These are phyloP conservation scores for Talaromyces sp. DNA, from an alignment of 2,329 filamentous ascomycete genomes.

Conservation along the genomic window DNA sequence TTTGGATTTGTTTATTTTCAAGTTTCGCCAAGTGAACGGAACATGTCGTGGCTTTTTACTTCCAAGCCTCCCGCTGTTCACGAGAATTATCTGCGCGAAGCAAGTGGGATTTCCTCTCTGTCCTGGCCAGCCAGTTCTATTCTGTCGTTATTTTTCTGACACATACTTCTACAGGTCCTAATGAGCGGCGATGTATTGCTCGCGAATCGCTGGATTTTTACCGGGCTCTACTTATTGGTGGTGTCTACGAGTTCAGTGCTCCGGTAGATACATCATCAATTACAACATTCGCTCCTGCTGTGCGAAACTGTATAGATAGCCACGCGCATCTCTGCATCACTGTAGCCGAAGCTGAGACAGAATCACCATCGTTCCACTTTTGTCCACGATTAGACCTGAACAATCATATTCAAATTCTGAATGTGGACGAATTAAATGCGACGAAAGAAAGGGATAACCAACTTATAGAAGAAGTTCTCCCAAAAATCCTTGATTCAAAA, in stretches of 20 bases:
- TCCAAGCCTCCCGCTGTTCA: not conserved
- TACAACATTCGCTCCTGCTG: not conserved
- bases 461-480: not conserved
- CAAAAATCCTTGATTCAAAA: not conserved
- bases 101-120: not conserved
- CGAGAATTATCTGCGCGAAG: not conserved
- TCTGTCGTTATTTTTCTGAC: not conserved
- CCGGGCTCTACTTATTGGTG: not conserved
- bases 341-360: not conserved
- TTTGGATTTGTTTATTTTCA: not conserved
- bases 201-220: constrained; percentile 2
- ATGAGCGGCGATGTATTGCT: not conserved
- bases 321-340: not conserved
- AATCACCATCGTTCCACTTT: not conserved
- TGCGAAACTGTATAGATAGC: not conserved
- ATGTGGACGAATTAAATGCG: not conserved
- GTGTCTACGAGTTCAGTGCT: constrained; percentile 1
- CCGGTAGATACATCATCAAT: not conserved
- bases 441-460: not conserved
- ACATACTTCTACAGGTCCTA: not conserved
- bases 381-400: not conserved
- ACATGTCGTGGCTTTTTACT: not conserved
- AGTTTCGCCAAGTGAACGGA: not conserved
- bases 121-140: not conserved
- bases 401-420: not conserved